Evolutionary conservation across 345 rosid species (phyloP), one percentile per base, ranked within the genome.

Genomic region (Erodium maritimum): DNA sequence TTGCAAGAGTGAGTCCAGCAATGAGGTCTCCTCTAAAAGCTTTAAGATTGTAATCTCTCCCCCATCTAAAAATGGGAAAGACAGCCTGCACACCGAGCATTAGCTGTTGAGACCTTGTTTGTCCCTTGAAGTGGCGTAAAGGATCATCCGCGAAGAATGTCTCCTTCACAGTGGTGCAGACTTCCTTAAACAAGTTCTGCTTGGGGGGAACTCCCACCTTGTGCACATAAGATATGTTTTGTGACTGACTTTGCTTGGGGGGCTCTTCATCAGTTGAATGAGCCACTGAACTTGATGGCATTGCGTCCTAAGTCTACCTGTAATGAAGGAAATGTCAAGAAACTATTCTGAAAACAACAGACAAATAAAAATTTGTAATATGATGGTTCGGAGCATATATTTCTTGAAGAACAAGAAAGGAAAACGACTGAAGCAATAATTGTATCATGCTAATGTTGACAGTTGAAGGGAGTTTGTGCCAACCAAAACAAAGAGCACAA

Each of bases 1-100:
- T 93, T 17, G 99, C 99, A 52, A 93, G 89, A 61, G 99, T 93
- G 29, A 93, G 80, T 29, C 99, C 99, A 11, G 99, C 78, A 8
- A 89, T 83, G 52, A 89, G 58, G 68, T 89, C 96, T 9, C 97
- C 96, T 59, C 75, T 81, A 52, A 93, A 75, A 61, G 85, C 89
- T 11, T 55, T 61, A 6, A 87, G 57, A 71, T 57, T 78, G 24
- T 93, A 93, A 54, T 48, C 55, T 59, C 86, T 71, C 20, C 85
- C 88, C 99, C 99, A 93, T 20, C 82, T 80, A 37, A 93, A 55
- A 51, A 93, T 87, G 13, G 99, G 99, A 67, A 93, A 93, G 37
- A 85, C 62, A 5, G 99, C 78, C 67, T 82, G 90, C 56, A 78
- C 25, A 5, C 91, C 95, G 0, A 93, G 78, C 61, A 93, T 29